Conservation (phyloP, 2,329 filamentous ascomycete genomes). For the Pochonia chlamydosporia region DNA sequence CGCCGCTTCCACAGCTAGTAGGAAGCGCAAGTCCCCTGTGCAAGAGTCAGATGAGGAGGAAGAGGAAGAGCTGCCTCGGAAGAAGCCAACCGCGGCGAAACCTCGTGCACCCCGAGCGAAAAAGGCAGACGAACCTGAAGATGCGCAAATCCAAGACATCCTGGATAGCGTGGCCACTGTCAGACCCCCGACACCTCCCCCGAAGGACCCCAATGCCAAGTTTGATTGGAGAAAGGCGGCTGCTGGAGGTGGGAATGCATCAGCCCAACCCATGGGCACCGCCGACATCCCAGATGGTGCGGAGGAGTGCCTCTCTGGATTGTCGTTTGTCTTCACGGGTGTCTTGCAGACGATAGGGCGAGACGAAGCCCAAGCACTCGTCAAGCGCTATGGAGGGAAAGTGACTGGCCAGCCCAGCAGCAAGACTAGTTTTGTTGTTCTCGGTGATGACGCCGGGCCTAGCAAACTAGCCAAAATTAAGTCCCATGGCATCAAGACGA, state of each 20-base stretch:
- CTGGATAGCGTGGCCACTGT: slow-evolving; percentile 83
- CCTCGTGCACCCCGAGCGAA: slow-evolving; percentile 54
- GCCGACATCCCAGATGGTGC: slow-evolving; percentile 75
- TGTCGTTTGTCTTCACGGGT: slow-evolving; percentile 94
- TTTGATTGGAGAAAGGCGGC: slow-evolving; percentile 70
- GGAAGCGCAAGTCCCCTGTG: slow-evolving; percentile 55
- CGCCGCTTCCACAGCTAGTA: slow-evolving; percentile 28
- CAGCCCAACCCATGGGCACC: slow-evolving; percentile 53
- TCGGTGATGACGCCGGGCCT: slow-evolving; percentile 86
- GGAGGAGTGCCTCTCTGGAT: slow-evolving; percentile 82
- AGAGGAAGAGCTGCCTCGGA: slow-evolving; percentile 51
- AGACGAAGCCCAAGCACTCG: slow-evolving; percentile 77
- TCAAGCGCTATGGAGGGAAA: slow-evolving; percentile 93
- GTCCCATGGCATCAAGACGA: slow-evolving; percentile 76
- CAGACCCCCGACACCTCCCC: slow-evolving; percentile 75
- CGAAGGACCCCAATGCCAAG: slow-evolving; percentile 63
- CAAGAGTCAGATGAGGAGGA: slow-evolving; percentile 50
- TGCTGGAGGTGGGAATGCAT: slow-evolving; percentile 53
- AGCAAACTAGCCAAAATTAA: slow-evolving; percentile 87
- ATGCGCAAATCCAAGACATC: slow-evolving; percentile 69
- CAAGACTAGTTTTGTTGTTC: slow-evolving; percentile 90
- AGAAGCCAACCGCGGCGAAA: slow-evolving; percentile 53
- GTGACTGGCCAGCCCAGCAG: slow-evolving; percentile 78
- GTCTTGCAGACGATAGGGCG: slow-evolving; percentile 73
- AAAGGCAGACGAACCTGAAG: slow-evolving; percentile 62